Percentiles rank a stretch among this genome's conserved stretches.
phyloP scores from a whole-genome alignment of 75 land plant genomes.

The Azolla pinnata region DNA sequence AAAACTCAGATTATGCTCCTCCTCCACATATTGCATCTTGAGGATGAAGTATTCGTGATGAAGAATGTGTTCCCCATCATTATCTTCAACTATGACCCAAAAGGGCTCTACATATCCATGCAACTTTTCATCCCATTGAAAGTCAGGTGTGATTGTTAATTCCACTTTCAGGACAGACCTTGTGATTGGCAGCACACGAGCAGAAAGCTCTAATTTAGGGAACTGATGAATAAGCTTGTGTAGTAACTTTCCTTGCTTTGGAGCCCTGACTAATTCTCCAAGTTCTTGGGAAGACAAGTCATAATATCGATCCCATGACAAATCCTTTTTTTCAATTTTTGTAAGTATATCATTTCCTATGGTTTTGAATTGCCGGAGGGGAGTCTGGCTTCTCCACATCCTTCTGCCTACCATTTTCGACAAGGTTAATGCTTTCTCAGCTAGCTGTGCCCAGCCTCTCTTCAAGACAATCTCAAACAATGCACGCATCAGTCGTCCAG shows the following conservation, averaged over 20 bases:
- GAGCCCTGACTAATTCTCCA: constrained; percentile 76
- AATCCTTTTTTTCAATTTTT: constrained; percentile 88
- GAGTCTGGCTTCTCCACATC: constrained; percentile 98
- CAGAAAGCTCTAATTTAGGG: constrained; percentile 76
- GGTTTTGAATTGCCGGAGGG: constrained; percentile 82
- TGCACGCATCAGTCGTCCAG: constrained; percentile 76
- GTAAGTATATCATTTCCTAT: constrained; percentile 76
- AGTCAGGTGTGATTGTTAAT: constrained; percentile 83
- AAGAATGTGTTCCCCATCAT: constrained; percentile 91
- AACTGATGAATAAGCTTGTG: constrained; percentile 82
- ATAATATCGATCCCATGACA: constrained; percentile 93
- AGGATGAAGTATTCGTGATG: constrained; percentile 91
- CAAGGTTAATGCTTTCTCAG: constrained; percentile 79
- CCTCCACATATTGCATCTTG: constrained; percentile 92
- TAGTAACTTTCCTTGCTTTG: constrained; percentile 70
- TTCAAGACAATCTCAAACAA: constrained; percentile 86
- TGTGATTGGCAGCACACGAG: constrained; percentile 85
- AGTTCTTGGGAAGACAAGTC: constrained; percentile 82
- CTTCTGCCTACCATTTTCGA: constrained; percentile 84
- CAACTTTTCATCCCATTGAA: constrained; percentile 90
- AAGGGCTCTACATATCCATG: constrained; percentile 93
- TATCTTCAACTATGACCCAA: constrained; percentile 94
- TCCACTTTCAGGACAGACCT: constrained; percentile 80
- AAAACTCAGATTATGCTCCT: constrained; percentile 79
- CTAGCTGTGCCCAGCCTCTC: constrained; percentile 84